Percentiles rank a stretch among this genome's conserved stretches.
Evolutionary conservation across 1,139 yeast species (phyloP).

Genomic region (Pichia sp.): DNA sequence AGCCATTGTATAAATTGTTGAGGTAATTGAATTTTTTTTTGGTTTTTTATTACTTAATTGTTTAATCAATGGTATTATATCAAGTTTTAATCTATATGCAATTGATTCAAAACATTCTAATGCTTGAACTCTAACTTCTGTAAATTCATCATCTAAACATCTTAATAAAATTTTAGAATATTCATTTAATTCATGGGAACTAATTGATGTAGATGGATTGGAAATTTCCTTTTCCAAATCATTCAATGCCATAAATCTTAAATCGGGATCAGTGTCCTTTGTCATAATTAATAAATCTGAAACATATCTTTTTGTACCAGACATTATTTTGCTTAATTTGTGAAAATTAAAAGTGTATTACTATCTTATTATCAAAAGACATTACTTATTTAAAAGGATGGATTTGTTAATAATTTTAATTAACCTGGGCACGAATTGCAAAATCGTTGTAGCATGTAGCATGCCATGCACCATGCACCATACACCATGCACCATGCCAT

Average conservation of each 20-base stretch:
- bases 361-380: too few relatives aligned
- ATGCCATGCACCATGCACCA: too few relatives aligned
- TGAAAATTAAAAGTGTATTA: background rate
- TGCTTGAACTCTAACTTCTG: slow-evolving; percentile 78
- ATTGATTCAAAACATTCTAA: slow-evolving; percentile 50
- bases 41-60: slow-evolving; percentile 28
- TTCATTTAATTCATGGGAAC: slow-evolving; percentile 22
- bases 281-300: slow-evolving; percentile 43
- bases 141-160: slow-evolving; percentile 54
- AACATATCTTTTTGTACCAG: slow-evolving; percentile 18
- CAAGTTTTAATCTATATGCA: slow-evolving; percentile 28
- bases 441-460: too few relatives aligned
- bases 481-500: too few relatives aligned
- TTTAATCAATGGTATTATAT: slow-evolving; percentile 24
- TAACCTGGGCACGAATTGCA: too few relatives aligned
- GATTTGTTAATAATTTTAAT: too few relatives aligned
- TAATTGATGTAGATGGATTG: slow-evolving; percentile 22
- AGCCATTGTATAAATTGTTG: slow-evolving; percentile 66
- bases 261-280: slow-evolving; percentile 70
- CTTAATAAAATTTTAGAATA: slow-evolving; percentile 47
- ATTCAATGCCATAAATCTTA: slow-evolving; percentile 80
- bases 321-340: background rate
- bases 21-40: slow-evolving; percentile 41
- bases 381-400: too few relatives aligned
- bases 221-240: slow-evolving; percentile 53